Evolutionary conservation across 768 basidiomycete genomes (phyloP).

Genomic region (Wakefieldia striispora): DNA sequence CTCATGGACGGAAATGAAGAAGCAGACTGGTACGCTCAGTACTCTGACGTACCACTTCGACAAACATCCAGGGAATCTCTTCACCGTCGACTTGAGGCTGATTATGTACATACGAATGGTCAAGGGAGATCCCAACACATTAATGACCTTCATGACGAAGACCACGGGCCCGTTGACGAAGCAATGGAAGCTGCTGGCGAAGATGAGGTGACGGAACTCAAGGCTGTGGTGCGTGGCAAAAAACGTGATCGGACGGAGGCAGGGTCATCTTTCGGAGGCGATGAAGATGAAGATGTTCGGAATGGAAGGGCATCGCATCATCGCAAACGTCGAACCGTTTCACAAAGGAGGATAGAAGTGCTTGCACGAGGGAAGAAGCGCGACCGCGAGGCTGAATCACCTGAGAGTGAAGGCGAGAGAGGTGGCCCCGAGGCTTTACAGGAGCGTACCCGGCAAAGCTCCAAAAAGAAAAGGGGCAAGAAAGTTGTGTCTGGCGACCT

Average conservation of each 20-base stretch:
- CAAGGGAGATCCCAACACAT: slow-evolving; percentile 41
- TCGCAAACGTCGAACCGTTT: slow-evolving; percentile 57
- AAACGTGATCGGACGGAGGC: slow-evolving; percentile 78
- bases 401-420: slow-evolving; percentile 32
- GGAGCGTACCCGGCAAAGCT: slow-evolving; percentile 7
- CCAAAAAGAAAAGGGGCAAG: slow-evolving; percentile 58
- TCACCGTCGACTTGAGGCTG: slow-evolving; percentile 41
- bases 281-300: slow-evolving; percentile 41
- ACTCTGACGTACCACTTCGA: slow-evolving; percentile 19
- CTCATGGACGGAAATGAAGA: slow-evolving; percentile 49
- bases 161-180: slow-evolving; percentile 36
- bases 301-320: slow-evolving; percentile 44
- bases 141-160: slow-evolving; percentile 49
- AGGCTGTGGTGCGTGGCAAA: slow-evolving; percentile 47
- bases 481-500: slow-evolving; percentile 38
- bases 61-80: slow-evolving; percentile 53
- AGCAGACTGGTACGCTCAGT: slow-evolving; percentile 39
- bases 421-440: slow-evolving; percentile 11
- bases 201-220: slow-evolving; percentile 41
- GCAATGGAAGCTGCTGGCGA: slow-evolving; percentile 39
- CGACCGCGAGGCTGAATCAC: slow-evolving; percentile 53
- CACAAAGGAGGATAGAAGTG: slow-evolving; percentile 51
- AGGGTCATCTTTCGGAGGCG: slow-evolving; percentile 67
- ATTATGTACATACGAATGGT: slow-evolving; percentile 35
- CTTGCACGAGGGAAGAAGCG: slow-evolving; percentile 61